Evolutionary conservation across 805 yeast genomes (phyloP).

Genomic region (Maudiozyma barnettii): DNA sequence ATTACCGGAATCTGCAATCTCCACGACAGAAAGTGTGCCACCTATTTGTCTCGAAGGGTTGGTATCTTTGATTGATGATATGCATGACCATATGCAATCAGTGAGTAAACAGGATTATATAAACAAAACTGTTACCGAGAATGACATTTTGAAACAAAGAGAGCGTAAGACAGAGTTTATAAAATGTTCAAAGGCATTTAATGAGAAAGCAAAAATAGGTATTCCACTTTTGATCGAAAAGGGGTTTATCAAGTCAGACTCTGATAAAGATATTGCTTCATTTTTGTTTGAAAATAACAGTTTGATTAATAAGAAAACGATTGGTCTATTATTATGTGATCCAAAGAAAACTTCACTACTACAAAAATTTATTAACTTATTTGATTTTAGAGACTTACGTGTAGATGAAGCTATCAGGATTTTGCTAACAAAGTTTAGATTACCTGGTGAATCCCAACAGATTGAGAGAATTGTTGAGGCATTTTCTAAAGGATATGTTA

Average conservation of each 20-base stretch:
- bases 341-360: slow-evolving; percentile 55
- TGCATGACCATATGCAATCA: slow-evolving; percentile 37
- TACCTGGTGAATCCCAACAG: slow-evolving; percentile 97
- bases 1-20: slow-evolving; percentile 72
- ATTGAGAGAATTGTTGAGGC: slow-evolving; percentile 86
- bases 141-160: slow-evolving; percentile 25
- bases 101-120: slow-evolving; percentile 17
- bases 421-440: slow-evolving; percentile 69
- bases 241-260: slow-evolving; percentile 46
- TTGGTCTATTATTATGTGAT: slow-evolving; percentile 82
- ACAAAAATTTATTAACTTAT: slow-evolving; percentile 51
- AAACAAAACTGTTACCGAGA: slow-evolving; percentile 16
- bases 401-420: slow-evolving; percentile 90
- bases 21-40: slow-evolving; percentile 80
- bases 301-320: slow-evolving; percentile 72
- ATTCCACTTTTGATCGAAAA: slow-evolving; percentile 51
- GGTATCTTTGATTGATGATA: slow-evolving; percentile 55
- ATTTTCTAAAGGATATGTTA: slow-evolving; percentile 73
- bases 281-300: slow-evolving; percentile 74
- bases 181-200: slow-evolving; percentile 64
- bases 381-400: slow-evolving; percentile 69
- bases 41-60: slow-evolving; percentile 89
- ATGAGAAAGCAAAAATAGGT: slow-evolving; percentile 72
- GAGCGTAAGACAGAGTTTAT: slow-evolving; percentile 64
- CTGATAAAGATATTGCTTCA: slow-evolving; percentile 58